Conservation (phyloP, 805 yeast species). For the Nematodospora valgi region DNA sequence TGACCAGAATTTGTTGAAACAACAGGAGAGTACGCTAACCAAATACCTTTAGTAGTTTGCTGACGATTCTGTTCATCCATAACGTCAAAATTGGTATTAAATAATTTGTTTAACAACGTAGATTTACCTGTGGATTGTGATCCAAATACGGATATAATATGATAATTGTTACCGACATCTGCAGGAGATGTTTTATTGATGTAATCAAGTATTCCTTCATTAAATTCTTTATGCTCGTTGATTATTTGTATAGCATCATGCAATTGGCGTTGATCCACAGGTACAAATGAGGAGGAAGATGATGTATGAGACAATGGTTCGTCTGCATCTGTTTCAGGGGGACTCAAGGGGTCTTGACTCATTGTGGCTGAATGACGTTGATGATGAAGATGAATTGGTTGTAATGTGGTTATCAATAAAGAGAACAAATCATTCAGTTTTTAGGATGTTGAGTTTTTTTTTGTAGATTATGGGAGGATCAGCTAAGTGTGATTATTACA, state of each 20-base stretch:
- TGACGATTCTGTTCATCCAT: constrained; percentile 78
- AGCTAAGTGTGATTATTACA: too few species aligned
- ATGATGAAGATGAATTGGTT: too few species aligned
- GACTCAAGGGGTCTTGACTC: too few species aligned
- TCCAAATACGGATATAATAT: constrained; percentile 93
- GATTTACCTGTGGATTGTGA: constrained; percentile 97
- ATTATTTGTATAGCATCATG: constrained; percentile 56
- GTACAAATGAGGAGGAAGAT: constrained; percentile 39
- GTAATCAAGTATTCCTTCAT: constrained; percentile 28
- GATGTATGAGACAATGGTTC: constrained; percentile 14
- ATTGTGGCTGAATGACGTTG: background rate
- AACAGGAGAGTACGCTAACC: constrained; percentile 42
- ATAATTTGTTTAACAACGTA: constrained; percentile 79
- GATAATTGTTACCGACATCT: constrained; percentile 68
- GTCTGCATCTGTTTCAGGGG: too few species aligned
- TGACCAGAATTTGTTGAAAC: constrained; percentile 14
- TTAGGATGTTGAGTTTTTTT: too few species aligned
- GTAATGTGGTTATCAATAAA: too few species aligned
- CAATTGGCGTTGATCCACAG: constrained; percentile 24
- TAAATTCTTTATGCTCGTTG: constrained; percentile 58
- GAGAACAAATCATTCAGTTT: too few species aligned
- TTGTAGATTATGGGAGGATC: too few species aligned
- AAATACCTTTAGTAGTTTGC: constrained; percentile 65
- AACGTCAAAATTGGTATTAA: constrained; percentile 85
- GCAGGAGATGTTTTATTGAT: constrained; percentile 30